Base-by-base conservation (phyloP, 1,284 basidiomycete genomes). In the Chalciporus sp. region DNA sequence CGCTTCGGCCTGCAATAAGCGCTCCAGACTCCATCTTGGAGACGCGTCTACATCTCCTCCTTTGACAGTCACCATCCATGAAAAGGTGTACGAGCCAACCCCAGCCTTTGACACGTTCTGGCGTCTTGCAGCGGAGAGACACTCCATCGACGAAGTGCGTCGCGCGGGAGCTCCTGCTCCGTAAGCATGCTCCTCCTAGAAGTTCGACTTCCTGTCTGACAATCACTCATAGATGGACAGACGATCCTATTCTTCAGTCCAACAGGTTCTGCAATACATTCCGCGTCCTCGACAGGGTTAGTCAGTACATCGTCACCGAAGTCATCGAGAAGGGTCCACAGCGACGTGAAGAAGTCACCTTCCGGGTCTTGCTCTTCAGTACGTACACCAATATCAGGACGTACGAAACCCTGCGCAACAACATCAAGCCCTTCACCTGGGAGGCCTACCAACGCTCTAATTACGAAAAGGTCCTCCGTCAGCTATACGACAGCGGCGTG, bases 251-350 rank as follows among this genome's bases (percentile, higher is more conserved):
- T 28, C 70, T 88, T 19, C 69, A 64, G 4, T 62, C 70, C 7
- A 73, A 78, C 56, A 76, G 73, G 49, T 87, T 87, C 58, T 86
- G 84, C 70, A 86, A 85, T 59, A 76, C 82, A 0, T 88, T 75
- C 64, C 79, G 86, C 11, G 78, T 85, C 2, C 73, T 83, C 23
- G 86, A 88, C 66, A 78, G 78, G 33, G 76, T 76, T 3, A 82
- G 75, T 31, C 85, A 88, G 58, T 88, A 77, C 53, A 71, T 88
- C 47, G 74, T 88, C 27, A 61, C 70, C 3, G 75, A 84, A 44
- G 83, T 88, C 41, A 81, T 88, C 55, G 79, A 84, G 61, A 82
- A 80, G 58, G 86, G 85, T 7, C 71, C 79, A 1, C 83, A 85
- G 61, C 65, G 72, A 14, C 75, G 72, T 8, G 67, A 67, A 4